Base-by-base conservation (phyloP, 495 filamentous ascomycete species). In the Amphirosellinia nigrospora region DNA sequence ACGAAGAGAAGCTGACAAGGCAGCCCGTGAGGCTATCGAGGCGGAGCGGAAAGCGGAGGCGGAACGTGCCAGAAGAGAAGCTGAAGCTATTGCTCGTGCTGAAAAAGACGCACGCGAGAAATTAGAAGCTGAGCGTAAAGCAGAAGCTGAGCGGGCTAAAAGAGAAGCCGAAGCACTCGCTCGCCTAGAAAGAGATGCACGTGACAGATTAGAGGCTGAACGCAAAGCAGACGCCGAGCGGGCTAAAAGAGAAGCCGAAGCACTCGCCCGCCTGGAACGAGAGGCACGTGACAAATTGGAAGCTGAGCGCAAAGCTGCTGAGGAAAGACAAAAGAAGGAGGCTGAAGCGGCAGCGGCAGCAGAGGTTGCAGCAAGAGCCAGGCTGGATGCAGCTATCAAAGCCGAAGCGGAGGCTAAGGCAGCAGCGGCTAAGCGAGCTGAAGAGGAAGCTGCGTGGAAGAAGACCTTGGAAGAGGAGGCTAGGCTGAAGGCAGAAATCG, bases 271-370 rank as follows among this genome's bases (percentile, higher is more conserved):
- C 5, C 77, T 78, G n/a, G 80, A 80, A 58, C 75, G 79, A 52
- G 73, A 77, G 30, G 77, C 81, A 55, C 72, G 79, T 60, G 77
- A 78, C 13, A 81, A 79, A 70, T 59, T 80, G 8, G 78, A 82
- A 50, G 75, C 71, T 1, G 77, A 80, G 50, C 71, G 75, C 13
- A 84, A 85, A 70, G 86, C 83, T 52, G 83, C 82, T 38, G 87
- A 84, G 7, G 87, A 89, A 58, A 82, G 82, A 70, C 81, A 80
- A 34, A 85, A 80, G 58, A 83, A 77, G 50, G 87, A 87, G 43
- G 85, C 86, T 4, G 82, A 84, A 50, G 79, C 82, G 8, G 79
- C 78, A 23, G 84, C 82, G n/a, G 72, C 77, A 1, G 81, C 79
- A 10, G 82, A 82, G 61, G 82, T 81, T 0, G 78, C 78, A 32